Evolutionary conservation across 2,329 filamentous ascomycete genomes (phyloP), one percentile per base, ranked within the genome.

Genomic region (Truncatella angustata): DNA sequence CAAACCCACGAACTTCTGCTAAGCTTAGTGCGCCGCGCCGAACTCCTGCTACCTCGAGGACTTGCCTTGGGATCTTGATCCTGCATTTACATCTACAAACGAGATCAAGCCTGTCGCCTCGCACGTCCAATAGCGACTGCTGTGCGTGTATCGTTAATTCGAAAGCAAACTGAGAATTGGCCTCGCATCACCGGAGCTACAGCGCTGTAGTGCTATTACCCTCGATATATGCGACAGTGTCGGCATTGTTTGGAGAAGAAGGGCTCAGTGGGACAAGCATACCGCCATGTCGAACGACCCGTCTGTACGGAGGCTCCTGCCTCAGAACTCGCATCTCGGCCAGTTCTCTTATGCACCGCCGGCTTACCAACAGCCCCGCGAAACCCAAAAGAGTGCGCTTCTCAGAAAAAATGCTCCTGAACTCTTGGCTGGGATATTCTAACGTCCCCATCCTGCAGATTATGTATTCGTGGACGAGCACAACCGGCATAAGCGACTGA

Each of bases 381-480:
- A 91, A 70, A 90, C 88, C 55, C 89, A 93, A 66, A 93, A 92
- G 76, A 93, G 88, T 93, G 77, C 78, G 86, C 68, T 26, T 30
- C 45, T 40, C 51, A 46, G 21, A n/a, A n/a, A n/a, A n/a, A n/a
- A n/a, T n/a, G n/a, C n/a, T n/a, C n/a, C n/a, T n/a, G n/a, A n/a
- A n/a, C n/a, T n/a, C n/a, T n/a, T n/a, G n/a, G n/a, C n/a, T n/a
- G n/a, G n/a, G 14, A 6, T 53, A n/a, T 52, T 51, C 58, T 60
- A 53, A 60, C 57, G 16, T 50, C 35, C 26, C 51, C 32, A 45
- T 39, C 51, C 24, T 57, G 50, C 66, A 96, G 92, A 97, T 70
- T 97, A 97, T 88, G 94, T 97, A 63, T 97, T 97, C 67, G 94
- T 97, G 53, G 93, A 97, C 71, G 93, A 97, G 71, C 94, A 97